Percentiles rank a stretch among this genome's conserved stretches.
These are phyloP conservation scores for Pouteria campechiana DNA, from an alignment of 179 eudicot species.

Conservation along the genomic window DNA sequence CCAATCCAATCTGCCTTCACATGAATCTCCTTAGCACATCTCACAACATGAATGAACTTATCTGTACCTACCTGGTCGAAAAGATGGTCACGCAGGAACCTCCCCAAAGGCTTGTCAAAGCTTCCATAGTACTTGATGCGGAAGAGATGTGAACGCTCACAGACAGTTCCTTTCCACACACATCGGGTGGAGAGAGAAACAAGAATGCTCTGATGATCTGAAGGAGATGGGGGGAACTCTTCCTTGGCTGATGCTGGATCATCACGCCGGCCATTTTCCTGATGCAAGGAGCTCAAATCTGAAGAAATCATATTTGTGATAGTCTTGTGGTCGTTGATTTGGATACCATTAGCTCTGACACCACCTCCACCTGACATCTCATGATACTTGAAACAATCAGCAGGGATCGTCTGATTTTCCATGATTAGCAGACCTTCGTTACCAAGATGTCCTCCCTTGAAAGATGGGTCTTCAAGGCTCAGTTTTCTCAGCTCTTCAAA, in stretches of 20 bases:
- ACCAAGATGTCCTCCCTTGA: too few relatives aligned
- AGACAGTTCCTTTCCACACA: constrained; percentile 95
- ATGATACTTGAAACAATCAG: constrained; percentile 12
- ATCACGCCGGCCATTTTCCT: constrained; percentile 24
- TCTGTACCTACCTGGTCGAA: constrained; percentile 93
- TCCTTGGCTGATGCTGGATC: constrained; percentile 40
- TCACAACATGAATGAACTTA: too few relatives aligned
- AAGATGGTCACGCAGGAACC: constrained; percentile 82
- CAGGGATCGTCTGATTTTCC: constrained; percentile 9
- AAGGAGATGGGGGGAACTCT: constrained; percentile 81
- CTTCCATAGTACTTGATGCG: constrained; percentile 93
- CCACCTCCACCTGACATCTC: constrained; percentile 5
- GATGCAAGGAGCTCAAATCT: constrained; percentile 20
- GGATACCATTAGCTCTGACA: constrained; percentile 8
- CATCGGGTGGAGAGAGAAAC: constrained; percentile 91
- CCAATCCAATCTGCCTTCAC: too few relatives aligned
- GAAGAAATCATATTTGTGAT: constrained; percentile 10
- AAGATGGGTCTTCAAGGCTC: constrained; percentile 6
- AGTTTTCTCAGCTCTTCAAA: constrained; percentile 10
- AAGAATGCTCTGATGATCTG: constrained; percentile 86
- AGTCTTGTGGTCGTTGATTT: constrained; percentile 3
- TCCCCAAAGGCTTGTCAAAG: constrained; percentile 92
- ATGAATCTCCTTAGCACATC: too few relatives aligned
- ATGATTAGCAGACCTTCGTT: too few relatives aligned
- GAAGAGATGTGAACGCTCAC: constrained; percentile 90